A percentile compares a stretch with the other conserved stretches of the same genome.
phyloP scores from a whole-genome alignment of 2,329 filamentous ascomycete species.

The Rutstroemia sp. region DNA sequence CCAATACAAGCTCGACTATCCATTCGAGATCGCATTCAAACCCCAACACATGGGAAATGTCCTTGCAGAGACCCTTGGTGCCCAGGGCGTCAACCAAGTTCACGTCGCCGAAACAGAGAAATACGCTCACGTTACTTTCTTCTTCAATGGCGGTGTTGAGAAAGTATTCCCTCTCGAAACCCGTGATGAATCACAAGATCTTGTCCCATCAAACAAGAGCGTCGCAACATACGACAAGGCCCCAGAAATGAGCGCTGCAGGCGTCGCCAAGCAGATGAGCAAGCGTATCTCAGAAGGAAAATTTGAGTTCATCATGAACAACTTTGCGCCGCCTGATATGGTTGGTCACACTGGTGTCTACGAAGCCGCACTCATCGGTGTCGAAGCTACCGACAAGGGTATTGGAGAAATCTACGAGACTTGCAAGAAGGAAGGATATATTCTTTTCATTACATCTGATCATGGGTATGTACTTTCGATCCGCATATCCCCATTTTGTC shows the following conservation, averaged over 20 bases:
- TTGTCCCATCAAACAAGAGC: constrained; percentile 79
- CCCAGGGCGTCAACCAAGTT: constrained; percentile 84
- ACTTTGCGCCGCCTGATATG: constrained; percentile 99
- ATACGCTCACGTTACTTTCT: constrained; percentile 99
- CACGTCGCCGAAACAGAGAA: constrained; percentile 99
- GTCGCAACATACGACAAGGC: constrained; percentile 93
- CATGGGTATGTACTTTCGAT: constrained; percentile 57
- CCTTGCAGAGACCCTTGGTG: constrained; percentile 91
- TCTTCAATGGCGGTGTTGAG: constrained; percentile 98
- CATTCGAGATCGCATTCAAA: constrained; percentile 85
- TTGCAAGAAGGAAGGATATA: constrained; percentile 88
- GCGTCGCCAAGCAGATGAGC: constrained; percentile 79
- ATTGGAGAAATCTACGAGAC: constrained; percentile 89
- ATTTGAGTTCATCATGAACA: constrained; percentile 99
- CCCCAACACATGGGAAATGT: constrained; percentile 97
- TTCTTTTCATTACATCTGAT: constrained; percentile 92
- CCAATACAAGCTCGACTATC: constrained; percentile 92
- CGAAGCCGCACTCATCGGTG: constrained; percentile 81
- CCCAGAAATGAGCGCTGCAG: constrained; percentile 91
- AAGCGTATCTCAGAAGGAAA: constrained; percentile 79
- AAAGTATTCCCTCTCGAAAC: constrained; percentile 90
- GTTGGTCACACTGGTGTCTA: constrained; percentile 98
- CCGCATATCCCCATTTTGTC: neutral
- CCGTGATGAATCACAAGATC: constrained; percentile 71
- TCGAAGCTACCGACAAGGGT: constrained; percentile 81